Conservation (phyloP, 2,329 filamentous ascomycete species). For the Trichophaea hybrida region DNA sequence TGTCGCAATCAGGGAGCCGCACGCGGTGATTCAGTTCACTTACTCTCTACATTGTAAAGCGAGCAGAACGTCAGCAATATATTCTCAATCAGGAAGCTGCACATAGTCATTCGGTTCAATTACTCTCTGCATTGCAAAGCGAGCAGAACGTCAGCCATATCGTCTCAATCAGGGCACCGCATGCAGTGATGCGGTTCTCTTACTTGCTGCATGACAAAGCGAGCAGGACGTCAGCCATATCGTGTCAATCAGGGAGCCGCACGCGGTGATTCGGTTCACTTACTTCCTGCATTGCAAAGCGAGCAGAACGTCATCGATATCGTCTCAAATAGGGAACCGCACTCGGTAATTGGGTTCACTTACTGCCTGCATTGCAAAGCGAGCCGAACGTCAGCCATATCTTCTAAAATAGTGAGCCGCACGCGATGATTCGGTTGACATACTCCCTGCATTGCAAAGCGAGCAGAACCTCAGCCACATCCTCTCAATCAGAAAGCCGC, state of each 20-base stretch:
- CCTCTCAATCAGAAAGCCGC: not conserved
- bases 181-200: not conserved
- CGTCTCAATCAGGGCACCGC: not conserved
- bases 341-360: not conserved
- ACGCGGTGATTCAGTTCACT: not conserved
- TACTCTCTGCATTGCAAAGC: not conserved
- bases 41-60: too few species aligned
- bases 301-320: too few species aligned
- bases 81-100: too few species aligned
- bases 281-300: too few species aligned
- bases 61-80: too few species aligned
- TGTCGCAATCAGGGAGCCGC: not conserved
- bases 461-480: not conserved
- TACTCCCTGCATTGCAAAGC: not conserved
- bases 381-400: not conserved
- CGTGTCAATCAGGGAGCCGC: not conserved
- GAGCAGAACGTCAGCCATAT: not conserved
- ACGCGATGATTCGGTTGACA: not conserved
- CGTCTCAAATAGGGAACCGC: too few species aligned
- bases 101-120: not conserved
- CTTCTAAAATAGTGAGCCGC: not conserved
- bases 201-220: not conserved
- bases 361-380: not conserved
- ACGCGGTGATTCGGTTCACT: not conserved
- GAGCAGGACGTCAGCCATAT: not conserved